Evolutionary conservation across 345 rosid species (phyloP).

Genomic region (Bruguiera parviflora): DNA sequence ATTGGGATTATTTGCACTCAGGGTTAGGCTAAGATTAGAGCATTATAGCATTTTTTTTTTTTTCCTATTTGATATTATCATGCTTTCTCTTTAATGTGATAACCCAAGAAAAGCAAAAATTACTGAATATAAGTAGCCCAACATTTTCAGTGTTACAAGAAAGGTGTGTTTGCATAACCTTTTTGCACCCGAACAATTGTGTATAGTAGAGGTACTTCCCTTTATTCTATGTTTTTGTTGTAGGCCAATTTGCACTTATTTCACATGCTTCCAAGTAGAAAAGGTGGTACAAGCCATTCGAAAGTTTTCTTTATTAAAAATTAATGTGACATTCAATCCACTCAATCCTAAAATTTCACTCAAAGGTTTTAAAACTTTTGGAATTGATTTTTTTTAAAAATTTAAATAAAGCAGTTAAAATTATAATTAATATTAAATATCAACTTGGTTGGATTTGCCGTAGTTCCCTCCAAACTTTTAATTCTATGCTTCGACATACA

Average conservation of each 20-base stretch:
- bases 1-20: conserved; percentile 26
- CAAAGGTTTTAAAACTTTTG: no score
- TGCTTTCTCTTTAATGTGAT: conserved; percentile 22
- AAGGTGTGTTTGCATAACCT: background rate
- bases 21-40: conserved; percentile 13
- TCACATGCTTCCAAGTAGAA: conserved; percentile 1
- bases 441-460: no score
- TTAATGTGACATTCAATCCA: no score
- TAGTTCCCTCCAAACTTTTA: no score
- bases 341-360: no score
- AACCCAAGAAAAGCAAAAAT: conserved; percentile 18
- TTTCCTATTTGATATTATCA: conserved; percentile 1
- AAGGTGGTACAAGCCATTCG: background rate
- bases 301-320: no score
- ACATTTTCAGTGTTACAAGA: background rate
- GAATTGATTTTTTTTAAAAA: no score
- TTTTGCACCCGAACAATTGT: background rate
- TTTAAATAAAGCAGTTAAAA: no score
- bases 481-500: no score
- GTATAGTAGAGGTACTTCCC: background rate
- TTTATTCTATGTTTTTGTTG: background rate
- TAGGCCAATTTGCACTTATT: background rate
- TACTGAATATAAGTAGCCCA: conserved; percentile 8
- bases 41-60: conserved; percentile 2
- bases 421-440: no score